Conservation (phyloP, 2,329 filamentous ascomycete genomes). For the Rutstroemia sp. region DNA sequence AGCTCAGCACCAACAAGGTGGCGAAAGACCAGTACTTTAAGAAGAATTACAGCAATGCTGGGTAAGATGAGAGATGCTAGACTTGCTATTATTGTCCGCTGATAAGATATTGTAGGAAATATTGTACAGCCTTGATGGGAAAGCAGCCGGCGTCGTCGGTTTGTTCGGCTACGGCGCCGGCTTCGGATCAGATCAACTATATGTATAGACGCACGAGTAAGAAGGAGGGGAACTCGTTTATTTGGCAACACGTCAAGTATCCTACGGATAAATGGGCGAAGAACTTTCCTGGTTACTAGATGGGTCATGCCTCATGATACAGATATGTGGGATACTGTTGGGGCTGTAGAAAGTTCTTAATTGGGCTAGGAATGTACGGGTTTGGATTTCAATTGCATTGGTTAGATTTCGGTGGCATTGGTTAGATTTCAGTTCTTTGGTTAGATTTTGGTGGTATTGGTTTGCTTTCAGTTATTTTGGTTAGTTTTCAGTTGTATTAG, state of each 20-base stretch:
- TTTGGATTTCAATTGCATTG: too few species aligned
- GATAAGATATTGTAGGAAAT: neutral
- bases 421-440: too few species aligned
- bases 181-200: slow-evolving; percentile 2
- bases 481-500: too few species aligned
- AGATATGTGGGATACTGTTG: too few species aligned
- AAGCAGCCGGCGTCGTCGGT: neutral
- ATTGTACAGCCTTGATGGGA: neutral
- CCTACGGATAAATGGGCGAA: slow-evolving; percentile 2
- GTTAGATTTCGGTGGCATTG: too few species aligned
- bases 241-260: slow-evolving; percentile 6
- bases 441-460: too few species aligned
- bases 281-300: slow-evolving; percentile 3
- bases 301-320: neutral
- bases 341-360: too few species aligned
- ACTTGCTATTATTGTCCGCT: neutral
- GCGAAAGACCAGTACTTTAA: neutral
- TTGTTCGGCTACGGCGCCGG: neutral
- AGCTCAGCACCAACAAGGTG: neutral
- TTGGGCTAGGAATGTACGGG: too few species aligned
- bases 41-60: neutral
- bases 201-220: slow-evolving; percentile 6
- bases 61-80: neutral
- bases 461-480: too few species aligned
- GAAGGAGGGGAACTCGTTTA: slow-evolving; percentile 1